Evolutionary conservation across 805 yeast genomes (phyloP).

Genomic region (Blastobotrys mokoenaii): DNA sequence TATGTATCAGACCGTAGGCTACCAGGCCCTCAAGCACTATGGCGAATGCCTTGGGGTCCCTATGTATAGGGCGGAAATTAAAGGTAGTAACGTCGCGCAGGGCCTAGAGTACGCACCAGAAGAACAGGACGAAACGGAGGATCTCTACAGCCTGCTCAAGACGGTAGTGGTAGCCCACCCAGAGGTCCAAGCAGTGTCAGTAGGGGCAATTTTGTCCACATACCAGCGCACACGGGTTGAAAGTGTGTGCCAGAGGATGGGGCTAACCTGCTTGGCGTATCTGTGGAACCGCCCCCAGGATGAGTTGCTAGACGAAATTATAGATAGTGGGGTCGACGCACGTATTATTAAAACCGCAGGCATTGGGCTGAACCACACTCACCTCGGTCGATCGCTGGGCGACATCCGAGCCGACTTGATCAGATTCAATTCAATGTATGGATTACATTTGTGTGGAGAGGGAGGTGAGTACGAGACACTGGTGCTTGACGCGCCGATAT

Average conservation of each 20-base stretch:
- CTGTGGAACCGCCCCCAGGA: slow-evolving; percentile 87
- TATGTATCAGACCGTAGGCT: slow-evolving; percentile 98
- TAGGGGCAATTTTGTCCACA: slow-evolving; percentile 93
- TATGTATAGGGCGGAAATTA: slow-evolving; percentile 58
- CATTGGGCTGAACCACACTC: slow-evolving; percentile 57
- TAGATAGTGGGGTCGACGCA: slow-evolving; percentile 61
- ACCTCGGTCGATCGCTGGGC: slow-evolving; percentile 61
- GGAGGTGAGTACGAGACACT: slow-evolving; percentile 97
- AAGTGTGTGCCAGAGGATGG: slow-evolving; percentile 70
- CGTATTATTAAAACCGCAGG: slow-evolving; percentile 90
- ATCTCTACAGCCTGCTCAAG: slow-evolving; percentile 48
- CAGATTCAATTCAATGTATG: slow-evolving; percentile 51
- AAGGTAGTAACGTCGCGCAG: slow-evolving; percentile 55
- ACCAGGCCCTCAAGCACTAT: slow-evolving; percentile 60
- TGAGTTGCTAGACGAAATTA: slow-evolving; percentile 77
- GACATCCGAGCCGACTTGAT: slow-evolving; percentile 51
- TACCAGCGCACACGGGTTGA: slow-evolving; percentile 94
- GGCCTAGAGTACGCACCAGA: slow-evolving; percentile 57
- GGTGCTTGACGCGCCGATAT: slow-evolving; percentile 86
- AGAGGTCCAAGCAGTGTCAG: slow-evolving; percentile 76
- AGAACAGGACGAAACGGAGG: slow-evolving; percentile 79
- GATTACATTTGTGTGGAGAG: slow-evolving; percentile 94
- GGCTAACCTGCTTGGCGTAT: slow-evolving; percentile 61
- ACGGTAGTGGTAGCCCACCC: slow-evolving; percentile 49
- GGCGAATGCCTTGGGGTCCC: slow-evolving; percentile 71